Evolutionary conservation across 805 yeast species (phyloP), one percentile per base, ranked within the genome.

Genomic region (Myxozyma mucilagina): DNA sequence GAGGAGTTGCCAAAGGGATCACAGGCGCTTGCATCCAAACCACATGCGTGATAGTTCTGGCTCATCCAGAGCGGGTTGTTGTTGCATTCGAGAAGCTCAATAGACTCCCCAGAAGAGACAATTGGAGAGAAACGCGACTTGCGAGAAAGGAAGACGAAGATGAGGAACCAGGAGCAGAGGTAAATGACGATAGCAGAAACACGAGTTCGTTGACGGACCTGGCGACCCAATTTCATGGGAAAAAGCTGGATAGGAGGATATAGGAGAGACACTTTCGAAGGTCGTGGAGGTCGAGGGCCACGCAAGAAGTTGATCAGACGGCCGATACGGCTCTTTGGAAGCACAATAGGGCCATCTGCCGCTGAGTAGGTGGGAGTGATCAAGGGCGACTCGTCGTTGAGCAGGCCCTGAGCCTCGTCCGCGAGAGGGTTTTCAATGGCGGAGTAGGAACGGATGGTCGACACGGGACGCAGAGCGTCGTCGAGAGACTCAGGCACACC

Each of bases 21-120:
- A 73, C 97, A 90, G 7, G 76, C 63, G n/a, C 76, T 72, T 1
- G 86, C 96, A 65, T 86, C 77, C 9, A 86, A 66, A 0, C 97
- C 97, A 78, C 97, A 92, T 0, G 77, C 80, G 9, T 82, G 84
- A 48, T 63, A 57, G 59, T 45, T 53, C 29, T 48, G 47, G 45
- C 60, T 38, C 65, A 57, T 60, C 67, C 67, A 63, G 47, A 63
- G 65, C 45, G 67, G 67, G 54, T 63, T 63, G 48, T 56, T 47
- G 56, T 56, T 56, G 60, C 67, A 63, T 39, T 63, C 67, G 20
- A 63, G 60, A 42, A 63, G 60, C 51, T 45, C n/a, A 45, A 63
- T 51, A 7, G 53, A 54, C 52, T 63, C 65, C 18, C 62, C 47
- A n/a, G 61, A 47, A 35, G 56, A 45, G 35, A 61, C 51, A 35